Conservation (phyloP, 805 yeast species). For the Candida tibetensis region DNA sequence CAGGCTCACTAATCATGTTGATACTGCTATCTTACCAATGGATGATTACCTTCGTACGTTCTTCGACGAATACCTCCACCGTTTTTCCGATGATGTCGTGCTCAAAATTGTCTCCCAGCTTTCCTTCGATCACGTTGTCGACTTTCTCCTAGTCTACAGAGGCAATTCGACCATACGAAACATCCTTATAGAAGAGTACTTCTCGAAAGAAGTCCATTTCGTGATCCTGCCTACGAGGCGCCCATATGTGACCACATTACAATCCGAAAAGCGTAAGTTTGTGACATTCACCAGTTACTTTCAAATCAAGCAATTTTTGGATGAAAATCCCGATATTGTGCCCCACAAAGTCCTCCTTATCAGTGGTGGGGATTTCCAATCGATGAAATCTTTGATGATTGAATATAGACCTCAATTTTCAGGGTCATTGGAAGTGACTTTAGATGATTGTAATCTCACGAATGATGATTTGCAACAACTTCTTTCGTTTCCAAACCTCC, state of each 20-base stretch:
- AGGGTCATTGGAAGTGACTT: constrained; percentile 22
- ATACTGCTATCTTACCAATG: neutral
- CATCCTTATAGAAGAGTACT: constrained; percentile 25
- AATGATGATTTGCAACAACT: constrained; percentile 20
- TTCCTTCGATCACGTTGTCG: constrained; percentile 20
- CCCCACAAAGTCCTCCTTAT: constrained; percentile 27
- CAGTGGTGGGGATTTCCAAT: constrained; percentile 30
- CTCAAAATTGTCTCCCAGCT: constrained; percentile 16
- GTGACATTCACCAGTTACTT: constrained; percentile 21
- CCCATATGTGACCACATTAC: constrained; percentile 13
- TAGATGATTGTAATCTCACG: constrained; percentile 25
- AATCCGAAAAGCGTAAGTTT: constrained; percentile 6
- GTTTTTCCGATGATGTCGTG: constrained; percentile 24
- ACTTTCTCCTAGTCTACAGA: constrained; percentile 20
- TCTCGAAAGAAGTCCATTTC: constrained; percentile 31
- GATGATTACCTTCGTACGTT: constrained; percentile 7
- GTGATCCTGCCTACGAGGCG: constrained; percentile 29
- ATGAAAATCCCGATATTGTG: constrained; percentile 23
- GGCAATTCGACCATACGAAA: constrained; percentile 15
- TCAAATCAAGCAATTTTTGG: constrained; percentile 33
- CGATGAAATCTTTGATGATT: constrained; percentile 23
- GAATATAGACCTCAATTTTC: constrained; percentile 18
- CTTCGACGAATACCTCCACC: constrained; percentile 10
- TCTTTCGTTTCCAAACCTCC: constrained; percentile 23
- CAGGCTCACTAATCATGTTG: neutral